phyloP scores from a whole-genome alignment of 768 basidiomycete species.

The Collybiopsis confluens region DNA sequence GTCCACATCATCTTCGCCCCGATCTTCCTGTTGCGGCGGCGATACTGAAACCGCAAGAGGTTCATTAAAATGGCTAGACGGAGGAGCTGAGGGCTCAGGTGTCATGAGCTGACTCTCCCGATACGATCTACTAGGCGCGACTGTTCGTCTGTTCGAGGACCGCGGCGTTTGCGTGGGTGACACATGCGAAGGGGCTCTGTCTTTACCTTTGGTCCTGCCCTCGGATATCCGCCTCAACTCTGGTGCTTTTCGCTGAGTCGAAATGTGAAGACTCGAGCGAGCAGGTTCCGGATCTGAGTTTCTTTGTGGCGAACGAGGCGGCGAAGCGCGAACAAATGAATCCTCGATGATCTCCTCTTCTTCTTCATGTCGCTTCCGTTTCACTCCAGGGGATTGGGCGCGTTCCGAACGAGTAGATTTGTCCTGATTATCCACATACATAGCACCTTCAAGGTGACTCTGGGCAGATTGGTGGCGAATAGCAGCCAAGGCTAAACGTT shows the following conservation, averaged over 20 bases:
- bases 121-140: not conserved
- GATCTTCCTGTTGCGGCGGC: constrained; percentile 5
- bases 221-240: too few species aligned
- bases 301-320: not conserved
- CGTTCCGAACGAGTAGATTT: not conserved
- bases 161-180: not conserved
- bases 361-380: not conserved
- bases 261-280: too few species aligned
- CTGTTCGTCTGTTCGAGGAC: not conserved
- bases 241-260: not conserved
- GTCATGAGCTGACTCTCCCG: constrained; percentile 14
- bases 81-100: constrained; percentile 15
- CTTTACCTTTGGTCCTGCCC: constrained; percentile 1
- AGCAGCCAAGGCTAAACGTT: not conserved
- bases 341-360: not conserved
- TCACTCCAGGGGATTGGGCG: not conserved
- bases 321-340: not conserved
- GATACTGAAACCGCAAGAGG: constrained; percentile 2
- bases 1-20: constrained; percentile 22
- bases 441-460: not conserved
- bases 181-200: not conserved
- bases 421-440: not conserved
- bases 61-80: not conserved
- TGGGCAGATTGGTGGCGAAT: not conserved
- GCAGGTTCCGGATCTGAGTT: not conserved